Evolutionary conservation across 192 early-diverging fungal genomes (phyloP), one percentile per base, ranked within the genome.

Genomic region (Thamnidium elegans): DNA sequence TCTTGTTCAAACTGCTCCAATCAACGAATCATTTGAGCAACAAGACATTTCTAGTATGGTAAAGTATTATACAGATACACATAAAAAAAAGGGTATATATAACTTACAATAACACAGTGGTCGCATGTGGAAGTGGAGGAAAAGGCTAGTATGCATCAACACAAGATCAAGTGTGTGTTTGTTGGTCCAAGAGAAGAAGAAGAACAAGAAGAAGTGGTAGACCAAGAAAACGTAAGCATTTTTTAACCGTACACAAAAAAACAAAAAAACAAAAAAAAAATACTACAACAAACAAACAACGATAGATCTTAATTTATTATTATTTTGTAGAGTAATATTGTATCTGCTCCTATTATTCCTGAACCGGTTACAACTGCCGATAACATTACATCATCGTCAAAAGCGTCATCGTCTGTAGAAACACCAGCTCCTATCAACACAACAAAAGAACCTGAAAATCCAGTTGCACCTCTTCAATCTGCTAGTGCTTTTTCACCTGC

Each of bases 1-100:
- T 66, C 74, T 97, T 59, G 88, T 99, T 15, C 95, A 97, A 79
- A 90, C 85, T 59, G 86, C 95, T 58, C 78, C 86, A 68, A 86
- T 95, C 26, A 79, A 87, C 4, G 72, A 79, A 43, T 87, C 92
- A 34, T 81, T 85, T 58, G 80, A 89, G 56, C 73, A 76, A 3
- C 73, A 90, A 63, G 78, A 84, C 21, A 70, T 84, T 43, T 68
- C 80, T 10, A 90, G 92, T 42, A 60, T 89, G 77, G 85, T 88
- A 79, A 48, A 63, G 7, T 21, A 14, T 17, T 26, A 23, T 51
- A 30, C 2, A 65, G 13, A 23, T 39, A 64, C 11, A 7, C 4
- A n/a, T n/a, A n/a, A n/a, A n/a, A n/a, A 50, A 39, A 21, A 10
- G 23, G 7, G 7, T 36, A 1, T 19, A n/a, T 26, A 19, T 48